These are phyloP conservation scores for Thelonectria discophora DNA, from an alignment of 2,329 filamentous ascomycete species.

Conservation along the genomic window DNA sequence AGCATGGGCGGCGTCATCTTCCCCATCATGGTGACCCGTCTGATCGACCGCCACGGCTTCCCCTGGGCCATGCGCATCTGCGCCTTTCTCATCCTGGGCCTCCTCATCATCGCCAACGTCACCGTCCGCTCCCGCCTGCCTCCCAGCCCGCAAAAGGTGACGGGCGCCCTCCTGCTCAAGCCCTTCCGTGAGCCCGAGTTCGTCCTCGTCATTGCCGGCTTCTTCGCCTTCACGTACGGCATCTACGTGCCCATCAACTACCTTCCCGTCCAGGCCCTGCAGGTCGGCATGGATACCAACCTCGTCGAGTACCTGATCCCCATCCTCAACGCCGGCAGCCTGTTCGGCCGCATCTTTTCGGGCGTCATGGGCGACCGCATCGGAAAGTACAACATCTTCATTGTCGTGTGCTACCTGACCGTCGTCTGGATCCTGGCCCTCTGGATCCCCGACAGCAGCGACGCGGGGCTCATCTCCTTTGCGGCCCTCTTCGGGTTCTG, in stretches of 20 bases:
- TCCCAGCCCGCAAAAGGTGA: conserved; percentile 43
- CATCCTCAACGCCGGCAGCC: conserved; percentile 50
- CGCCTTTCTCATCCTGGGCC: conserved; percentile 49
- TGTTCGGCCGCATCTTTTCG: conserved; percentile 50
- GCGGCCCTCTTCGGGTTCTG: conserved; percentile 54
- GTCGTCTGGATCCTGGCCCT: conserved; percentile 52
- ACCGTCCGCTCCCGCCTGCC: conserved; percentile 43
- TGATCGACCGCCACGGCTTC: conserved; percentile 49
- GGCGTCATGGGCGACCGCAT: conserved; percentile 48
- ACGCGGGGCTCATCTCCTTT: conserved; percentile 48
- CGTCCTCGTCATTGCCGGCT: conserved; percentile 42
- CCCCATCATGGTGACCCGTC: conserved; percentile 51
- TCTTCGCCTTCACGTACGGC: conserved; percentile 48
- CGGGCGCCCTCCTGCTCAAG: conserved; percentile 43
- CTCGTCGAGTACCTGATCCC: conserved; percentile 49
- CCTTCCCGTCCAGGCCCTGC: conserved; percentile 45
- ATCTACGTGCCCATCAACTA: conserved; percentile 52
- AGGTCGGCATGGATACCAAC: conserved; percentile 40
- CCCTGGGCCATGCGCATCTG: conserved; percentile 52
- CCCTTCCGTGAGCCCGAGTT: conserved; percentile 47
- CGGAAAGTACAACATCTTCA: conserved; percentile 54
- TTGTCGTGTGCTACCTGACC: conserved; percentile 57
- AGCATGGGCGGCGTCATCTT: conserved; percentile 52
- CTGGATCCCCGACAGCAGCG: conserved; percentile 50
- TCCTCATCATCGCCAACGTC: conserved; percentile 46